Conservation (phyloP, 805 yeast genomes). For the Saturnispora halmiae region DNA sequence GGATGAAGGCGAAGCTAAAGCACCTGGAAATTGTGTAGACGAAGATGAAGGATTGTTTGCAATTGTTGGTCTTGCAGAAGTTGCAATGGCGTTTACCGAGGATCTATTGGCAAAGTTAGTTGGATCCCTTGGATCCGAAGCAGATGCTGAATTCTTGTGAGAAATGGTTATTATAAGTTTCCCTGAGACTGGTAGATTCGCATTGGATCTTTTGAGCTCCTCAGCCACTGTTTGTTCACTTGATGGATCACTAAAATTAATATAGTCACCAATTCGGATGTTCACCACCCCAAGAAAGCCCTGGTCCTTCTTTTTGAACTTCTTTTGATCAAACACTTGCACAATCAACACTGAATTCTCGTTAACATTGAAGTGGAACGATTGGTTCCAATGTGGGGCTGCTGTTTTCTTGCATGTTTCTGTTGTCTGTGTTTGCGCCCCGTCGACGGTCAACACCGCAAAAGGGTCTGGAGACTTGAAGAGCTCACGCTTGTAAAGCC, state of each 20-base stretch:
- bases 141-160: constrained; percentile 27
- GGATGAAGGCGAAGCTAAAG: constrained; percentile 20
- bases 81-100: neutral
- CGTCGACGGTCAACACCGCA: constrained; percentile 96
- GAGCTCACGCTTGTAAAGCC: constrained; percentile 89
- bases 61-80: constrained; percentile 8
- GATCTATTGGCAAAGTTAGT: constrained; percentile 18
- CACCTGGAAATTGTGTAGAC: neutral
- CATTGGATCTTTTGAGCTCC: constrained; percentile 85
- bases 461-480: constrained; percentile 96
- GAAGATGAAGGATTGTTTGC: neutral
- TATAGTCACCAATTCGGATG: constrained; percentile 78
- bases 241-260: constrained; percentile 45
- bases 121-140: constrained; percentile 26
- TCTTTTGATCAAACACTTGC: constrained; percentile 94
- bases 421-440: constrained; percentile 91
- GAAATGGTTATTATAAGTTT: constrained; percentile 73
- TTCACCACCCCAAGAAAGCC: constrained; percentile 97
- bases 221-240: constrained; percentile 85
- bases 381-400: constrained; percentile 97
- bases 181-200: constrained; percentile 88
- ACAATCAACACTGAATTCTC: constrained; percentile 82
- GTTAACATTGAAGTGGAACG: constrained; percentile 65
- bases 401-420: constrained; percentile 87
- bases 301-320: constrained; percentile 96